Evolutionary conservation across 345 rosid species (phyloP), one percentile per base, ranked within the genome.

Genomic region (Populus simonii): DNA sequence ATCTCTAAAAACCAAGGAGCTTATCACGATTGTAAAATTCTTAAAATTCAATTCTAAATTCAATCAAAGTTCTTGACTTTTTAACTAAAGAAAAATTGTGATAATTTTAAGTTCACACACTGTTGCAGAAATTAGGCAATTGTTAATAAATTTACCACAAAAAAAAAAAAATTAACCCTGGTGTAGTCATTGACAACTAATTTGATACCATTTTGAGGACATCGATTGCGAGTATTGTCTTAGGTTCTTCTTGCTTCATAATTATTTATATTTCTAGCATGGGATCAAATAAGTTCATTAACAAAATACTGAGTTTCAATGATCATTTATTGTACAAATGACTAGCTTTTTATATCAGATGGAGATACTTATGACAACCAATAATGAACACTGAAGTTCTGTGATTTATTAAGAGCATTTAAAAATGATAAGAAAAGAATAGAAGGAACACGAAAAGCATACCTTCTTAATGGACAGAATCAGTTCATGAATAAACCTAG

Each of bases 401-500:
- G 68, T 57, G 38, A 45, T 38, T 8, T 22, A 36, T 25, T n/a
- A 57, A 47, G 70, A 38, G 23, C 25, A 18, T 31, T 41, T 23
- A 27, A 71, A 66, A 36, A n/a, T 55, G 51, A 13, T 18, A 70
- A 49, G 31, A 68, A 57, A 62, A 59, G 20, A 76, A 70, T 20
- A 71, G 51, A 8, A 70, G n/a, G 68, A 75, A 33, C 62, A n/a
- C 6, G 36, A 84, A 31, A 61, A 7, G 6, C 22, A n/a, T 66
- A 90, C 94, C 94, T 87, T 88, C 77, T 83, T 83, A 10, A 86
- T 82, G 20, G 88, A 85, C 72, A 70, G 43, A 68, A 92, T 89
- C 71, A 89, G 85, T 8, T 78, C 91, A 75, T 88, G 87, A n/a
- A 89, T 92, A 81, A 86, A 91, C 79, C 94, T 87, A 80, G 97